These are phyloP conservation scores for Suhomyces sp. DNA, from an alignment of 805 yeast species.

Conservation along the genomic window DNA sequence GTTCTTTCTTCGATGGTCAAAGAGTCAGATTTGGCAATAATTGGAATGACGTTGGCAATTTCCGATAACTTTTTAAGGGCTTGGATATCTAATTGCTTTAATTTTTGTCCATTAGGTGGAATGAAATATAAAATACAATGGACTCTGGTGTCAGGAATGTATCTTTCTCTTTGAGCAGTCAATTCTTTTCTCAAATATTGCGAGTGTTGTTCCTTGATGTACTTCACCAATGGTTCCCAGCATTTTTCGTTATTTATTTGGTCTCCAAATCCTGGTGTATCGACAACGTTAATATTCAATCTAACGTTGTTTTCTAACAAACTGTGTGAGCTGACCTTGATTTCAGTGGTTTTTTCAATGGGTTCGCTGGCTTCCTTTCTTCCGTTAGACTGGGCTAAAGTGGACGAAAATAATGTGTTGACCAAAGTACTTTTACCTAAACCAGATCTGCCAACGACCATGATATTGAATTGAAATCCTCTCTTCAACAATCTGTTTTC, in stretches of 20 bases:
- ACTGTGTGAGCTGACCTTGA: slow-evolving; percentile 64
- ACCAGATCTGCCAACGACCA: slow-evolving; percentile 91
- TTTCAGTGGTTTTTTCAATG: slow-evolving; percentile 81
- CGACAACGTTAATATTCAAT: slow-evolving; percentile 82
- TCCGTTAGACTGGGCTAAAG: slow-evolving; percentile 70
- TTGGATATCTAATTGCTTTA: slow-evolving; percentile 76
- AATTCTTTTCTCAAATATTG: slow-evolving; percentile 88
- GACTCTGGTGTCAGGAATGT: slow-evolving; percentile 82
- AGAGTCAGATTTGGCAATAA: slow-evolving; percentile 91
- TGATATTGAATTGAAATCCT: slow-evolving; percentile 91
- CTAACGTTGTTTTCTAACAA: slow-evolving; percentile 84
- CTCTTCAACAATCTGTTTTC: slow-evolving; percentile 87
- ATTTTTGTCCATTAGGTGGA: slow-evolving; percentile 85
- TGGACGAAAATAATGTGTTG: slow-evolving; percentile 86
- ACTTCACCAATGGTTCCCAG: slow-evolving; percentile 95
- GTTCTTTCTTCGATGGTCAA: slow-evolving; percentile 83
- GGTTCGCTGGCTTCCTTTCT: slow-evolving; percentile 67
- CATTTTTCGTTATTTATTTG: slow-evolving; percentile 92
- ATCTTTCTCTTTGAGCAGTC: slow-evolving; percentile 87
- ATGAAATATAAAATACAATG: slow-evolving; percentile 91
- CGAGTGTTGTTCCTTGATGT: slow-evolving; percentile 93
- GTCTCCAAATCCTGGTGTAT: slow-evolving; percentile 98
- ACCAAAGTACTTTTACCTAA: slow-evolving; percentile 91
- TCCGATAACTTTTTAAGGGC: slow-evolving; percentile 83
- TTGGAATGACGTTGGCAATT: slow-evolving; percentile 90